Evolutionary conservation across 148 eudicot genomes (phyloP).

Genomic region (Fagopyrum tataricum): DNA sequence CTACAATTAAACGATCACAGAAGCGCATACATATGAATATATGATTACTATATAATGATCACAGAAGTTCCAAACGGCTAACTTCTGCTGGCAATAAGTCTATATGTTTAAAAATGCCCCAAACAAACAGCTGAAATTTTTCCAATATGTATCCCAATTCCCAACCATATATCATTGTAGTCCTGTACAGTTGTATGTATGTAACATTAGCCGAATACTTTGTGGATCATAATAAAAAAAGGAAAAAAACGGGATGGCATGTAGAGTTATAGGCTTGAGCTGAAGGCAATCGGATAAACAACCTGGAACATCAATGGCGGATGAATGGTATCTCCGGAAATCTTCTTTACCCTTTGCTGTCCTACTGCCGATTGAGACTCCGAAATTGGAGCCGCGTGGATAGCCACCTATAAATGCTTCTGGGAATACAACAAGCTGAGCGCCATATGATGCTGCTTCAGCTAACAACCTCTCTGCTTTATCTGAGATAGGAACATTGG

Average conservation of each 20-base stretch:
- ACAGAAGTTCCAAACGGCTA: neutral
- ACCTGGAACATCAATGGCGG: conserved; percentile 96
- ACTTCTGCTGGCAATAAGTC: neutral
- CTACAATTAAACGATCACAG: conserved; percentile 20
- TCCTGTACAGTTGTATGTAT: neutral
- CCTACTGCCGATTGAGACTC: conserved; percentile 70
- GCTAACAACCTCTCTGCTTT: conserved; percentile 91
- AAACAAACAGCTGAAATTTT: neutral
- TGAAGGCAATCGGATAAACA: conserved; percentile 5
- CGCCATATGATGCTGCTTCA: conserved; percentile 83
- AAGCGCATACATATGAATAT: neutral
- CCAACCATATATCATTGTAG: no score
- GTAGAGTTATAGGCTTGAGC: neutral
- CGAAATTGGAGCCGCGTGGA: conserved; percentile 89
- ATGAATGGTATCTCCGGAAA: conserved; percentile 79
- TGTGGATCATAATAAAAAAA: neutral
- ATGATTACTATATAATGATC: neutral
- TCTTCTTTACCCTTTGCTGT: conserved; percentile 83
- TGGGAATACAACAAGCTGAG: conserved; percentile 87
- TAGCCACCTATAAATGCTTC: conserved; percentile 96
- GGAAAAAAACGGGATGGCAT: neutral
- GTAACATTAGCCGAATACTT: neutral
- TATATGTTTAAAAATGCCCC: neutral
- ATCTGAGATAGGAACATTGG: conserved; percentile 31
- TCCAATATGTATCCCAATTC: neutral